A percentile compares a stretch with the other conserved stretches of the same genome.
Conservation (phyloP, 306 rosid species). For the Gleditsia sinensis region DNA sequence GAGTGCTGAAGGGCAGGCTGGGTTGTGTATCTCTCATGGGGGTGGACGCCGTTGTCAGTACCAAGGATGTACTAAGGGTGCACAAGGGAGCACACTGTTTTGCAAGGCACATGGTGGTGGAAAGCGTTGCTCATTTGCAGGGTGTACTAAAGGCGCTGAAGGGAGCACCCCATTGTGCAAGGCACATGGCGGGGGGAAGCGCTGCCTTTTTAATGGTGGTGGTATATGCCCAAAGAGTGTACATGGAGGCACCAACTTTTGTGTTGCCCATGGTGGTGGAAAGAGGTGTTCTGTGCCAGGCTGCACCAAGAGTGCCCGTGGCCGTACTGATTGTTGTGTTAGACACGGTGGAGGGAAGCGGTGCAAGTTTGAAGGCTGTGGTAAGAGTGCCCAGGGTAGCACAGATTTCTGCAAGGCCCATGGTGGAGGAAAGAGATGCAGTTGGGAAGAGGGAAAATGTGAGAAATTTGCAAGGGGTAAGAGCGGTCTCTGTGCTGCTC, state of each 20-base stretch:
- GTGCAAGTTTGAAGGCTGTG: slow-evolving; percentile 77
- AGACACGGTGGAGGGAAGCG: slow-evolving; percentile 97
- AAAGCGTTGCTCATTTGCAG: slow-evolving; percentile 86
- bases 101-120: slow-evolving; percentile 99
- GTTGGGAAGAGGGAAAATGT: slow-evolving; percentile 87
- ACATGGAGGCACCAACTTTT: slow-evolving; percentile 93
- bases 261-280: slow-evolving; percentile 99
- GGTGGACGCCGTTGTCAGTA: slow-evolving; percentile 96
- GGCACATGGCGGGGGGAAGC: slow-evolving; percentile 99
- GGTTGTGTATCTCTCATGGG: slow-evolving; percentile 95
- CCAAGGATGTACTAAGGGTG: slow-evolving; percentile 76
- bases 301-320: slow-evolving; percentile 97
- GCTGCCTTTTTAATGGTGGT: slow-evolving; percentile 92
- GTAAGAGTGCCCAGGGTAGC: slow-evolving; percentile 99
- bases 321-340: slow-evolving; percentile 95
- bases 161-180: slow-evolving; percentile 99
- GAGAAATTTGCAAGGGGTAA: slow-evolving; percentile 96
- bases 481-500: slow-evolving; percentile 98
- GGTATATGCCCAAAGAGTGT: slow-evolving; percentile 98
- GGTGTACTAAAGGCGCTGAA: slow-evolving; percentile 97
- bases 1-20: slow-evolving; percentile 98
- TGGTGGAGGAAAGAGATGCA: slow-evolving; percentile 96
- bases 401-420: slow-evolving; percentile 99
- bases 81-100: slow-evolving; percentile 91
- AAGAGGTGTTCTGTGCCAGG: slow-evolving; percentile 89